These are phyloP conservation scores for Encephalitozoon romaleae DNA, from an alignment of 371 early-diverging fungal species.

Conservation along the genomic window DNA sequence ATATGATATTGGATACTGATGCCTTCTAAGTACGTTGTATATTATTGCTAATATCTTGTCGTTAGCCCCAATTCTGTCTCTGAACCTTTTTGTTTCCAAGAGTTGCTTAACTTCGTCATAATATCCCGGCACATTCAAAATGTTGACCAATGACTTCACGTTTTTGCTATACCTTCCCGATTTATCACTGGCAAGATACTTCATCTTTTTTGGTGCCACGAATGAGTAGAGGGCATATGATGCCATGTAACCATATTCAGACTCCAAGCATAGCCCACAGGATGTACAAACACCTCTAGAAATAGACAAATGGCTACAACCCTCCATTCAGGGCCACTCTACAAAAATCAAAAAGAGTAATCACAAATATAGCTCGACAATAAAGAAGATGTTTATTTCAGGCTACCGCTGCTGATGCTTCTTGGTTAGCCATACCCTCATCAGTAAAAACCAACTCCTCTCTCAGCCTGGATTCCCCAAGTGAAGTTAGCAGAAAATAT, in stretches of 20 bases:
- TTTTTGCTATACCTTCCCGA: background rate
- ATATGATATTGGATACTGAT: slow-evolving; percentile 6
- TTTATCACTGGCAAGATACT: background rate
- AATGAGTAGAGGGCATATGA: background rate
- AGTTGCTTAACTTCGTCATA: background rate
- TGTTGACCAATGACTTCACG: background rate
- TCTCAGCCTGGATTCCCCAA: slow-evolving; percentile 49
- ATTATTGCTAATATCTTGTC: background rate
- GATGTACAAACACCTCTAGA: background rate
- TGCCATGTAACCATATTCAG: background rate
- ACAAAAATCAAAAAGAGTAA: background rate
- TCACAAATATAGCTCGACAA: background rate
- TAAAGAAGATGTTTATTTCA: slow-evolving; percentile 6
- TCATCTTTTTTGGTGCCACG: background rate
- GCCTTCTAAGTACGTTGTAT: background rate
- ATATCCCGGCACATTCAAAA: background rate
- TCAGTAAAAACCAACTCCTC: slow-evolving; percentile 49
- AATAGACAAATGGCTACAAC: background rate
- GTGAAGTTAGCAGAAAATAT: slow-evolving; percentile 54
- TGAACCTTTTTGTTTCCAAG: background rate
- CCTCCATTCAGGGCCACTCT: background rate
- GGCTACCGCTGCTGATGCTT: background rate
- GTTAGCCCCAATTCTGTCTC: background rate
- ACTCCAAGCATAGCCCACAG: background rate
- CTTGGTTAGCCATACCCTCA: slow-evolving; percentile 16